Evolutionary conservation across 1,139 yeast genomes (phyloP).

Genomic region (Saccharomyces hybrid): DNA sequence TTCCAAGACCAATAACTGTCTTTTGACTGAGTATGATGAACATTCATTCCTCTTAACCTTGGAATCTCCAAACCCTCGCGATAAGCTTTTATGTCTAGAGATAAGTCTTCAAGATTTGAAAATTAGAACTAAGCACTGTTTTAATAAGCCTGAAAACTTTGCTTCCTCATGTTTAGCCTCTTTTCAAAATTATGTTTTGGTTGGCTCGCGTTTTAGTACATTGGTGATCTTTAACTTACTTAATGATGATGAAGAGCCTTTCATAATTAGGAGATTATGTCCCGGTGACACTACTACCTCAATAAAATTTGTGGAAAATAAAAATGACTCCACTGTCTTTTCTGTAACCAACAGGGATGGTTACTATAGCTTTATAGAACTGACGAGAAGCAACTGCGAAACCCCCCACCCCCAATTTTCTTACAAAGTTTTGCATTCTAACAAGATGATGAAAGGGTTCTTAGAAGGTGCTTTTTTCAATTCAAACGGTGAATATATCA

Average conservation of each 20-base stretch:
- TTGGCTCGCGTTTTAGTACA: slow-evolving; percentile 71
- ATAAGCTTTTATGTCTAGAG: slow-evolving; percentile 44
- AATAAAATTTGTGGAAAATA: slow-evolving; percentile 36
- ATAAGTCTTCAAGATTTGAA: slow-evolving; percentile 29
- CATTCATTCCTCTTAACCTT: slow-evolving; percentile 37
- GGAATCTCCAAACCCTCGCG: slow-evolving; percentile 64
- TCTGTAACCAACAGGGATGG: slow-evolving; percentile 61
- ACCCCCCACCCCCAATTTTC: slow-evolving; percentile 4
- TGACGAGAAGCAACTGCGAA: slow-evolving; percentile 9
- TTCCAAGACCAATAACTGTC: slow-evolving; percentile 50
- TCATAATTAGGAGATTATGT: slow-evolving; percentile 42
- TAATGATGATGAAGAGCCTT: slow-evolving; percentile 20
- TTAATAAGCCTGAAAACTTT: slow-evolving; percentile 42
- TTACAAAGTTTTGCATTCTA: slow-evolving; percentile 42
- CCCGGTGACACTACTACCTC: slow-evolving; percentile 74
- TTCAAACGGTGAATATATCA: slow-evolving; percentile 42
- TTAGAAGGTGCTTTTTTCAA: slow-evolving; percentile 61
- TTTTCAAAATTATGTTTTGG: slow-evolving; percentile 40
- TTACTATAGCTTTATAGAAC: slow-evolving; percentile 37
- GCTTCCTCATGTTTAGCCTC: slow-evolving; percentile 51
- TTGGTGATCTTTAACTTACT: slow-evolving; percentile 47
- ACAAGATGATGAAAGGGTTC: slow-evolving; percentile 65
- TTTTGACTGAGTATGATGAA: slow-evolving; percentile 32
- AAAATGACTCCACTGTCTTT: slow-evolving; percentile 19
- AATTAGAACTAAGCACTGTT: slow-evolving; percentile 16